A percentile compares a stretch with the other conserved stretches of the same genome.
Conservation (phyloP, 2,329 filamentous ascomycete species). For the Uncinocarpus reesii region DNA sequence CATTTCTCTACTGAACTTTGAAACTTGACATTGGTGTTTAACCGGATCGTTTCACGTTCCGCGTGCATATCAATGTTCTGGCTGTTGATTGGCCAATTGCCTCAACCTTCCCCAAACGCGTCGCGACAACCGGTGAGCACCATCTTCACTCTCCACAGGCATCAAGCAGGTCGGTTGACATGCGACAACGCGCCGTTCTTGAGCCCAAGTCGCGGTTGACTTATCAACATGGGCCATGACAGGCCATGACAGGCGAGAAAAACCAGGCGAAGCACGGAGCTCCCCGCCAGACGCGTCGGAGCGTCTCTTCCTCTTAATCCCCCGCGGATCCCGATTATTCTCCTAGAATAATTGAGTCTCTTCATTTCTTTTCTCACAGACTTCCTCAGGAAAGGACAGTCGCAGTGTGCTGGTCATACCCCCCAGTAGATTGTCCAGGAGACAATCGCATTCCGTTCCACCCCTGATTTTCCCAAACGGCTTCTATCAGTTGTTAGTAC, state of each 20-base stretch:
- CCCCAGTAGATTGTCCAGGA: conserved; percentile 4
- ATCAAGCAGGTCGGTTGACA: too few relatives aligned
- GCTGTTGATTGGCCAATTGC: not conserved
- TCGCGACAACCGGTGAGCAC: not conserved
- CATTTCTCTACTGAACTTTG: not conserved
- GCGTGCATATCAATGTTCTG: not conserved
- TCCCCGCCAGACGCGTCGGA: not conserved
- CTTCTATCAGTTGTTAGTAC: not conserved
- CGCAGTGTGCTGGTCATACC: not conserved
- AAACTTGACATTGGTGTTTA: not conserved
- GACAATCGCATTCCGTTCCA: not conserved
- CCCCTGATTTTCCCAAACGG: not conserved
- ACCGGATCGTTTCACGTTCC: not conserved
- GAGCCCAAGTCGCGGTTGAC: not conserved
- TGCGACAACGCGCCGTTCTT: too few relatives aligned
- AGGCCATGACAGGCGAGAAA: not conserved
- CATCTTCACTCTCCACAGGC: not conserved
- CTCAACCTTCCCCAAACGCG: not conserved
- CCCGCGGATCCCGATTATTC: conserved; percentile 2
- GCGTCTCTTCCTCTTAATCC: not conserved
- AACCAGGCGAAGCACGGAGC: not conserved
- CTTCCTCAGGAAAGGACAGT: conserved; percentile 3
- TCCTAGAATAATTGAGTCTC: not conserved
- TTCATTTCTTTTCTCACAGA: not conserved
- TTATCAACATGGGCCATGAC: conserved; percentile 1